These are phyloP conservation scores for Schizosaccharomyces lindneri DNA, from an alignment of 805 yeast species.

Conservation along the genomic window DNA sequence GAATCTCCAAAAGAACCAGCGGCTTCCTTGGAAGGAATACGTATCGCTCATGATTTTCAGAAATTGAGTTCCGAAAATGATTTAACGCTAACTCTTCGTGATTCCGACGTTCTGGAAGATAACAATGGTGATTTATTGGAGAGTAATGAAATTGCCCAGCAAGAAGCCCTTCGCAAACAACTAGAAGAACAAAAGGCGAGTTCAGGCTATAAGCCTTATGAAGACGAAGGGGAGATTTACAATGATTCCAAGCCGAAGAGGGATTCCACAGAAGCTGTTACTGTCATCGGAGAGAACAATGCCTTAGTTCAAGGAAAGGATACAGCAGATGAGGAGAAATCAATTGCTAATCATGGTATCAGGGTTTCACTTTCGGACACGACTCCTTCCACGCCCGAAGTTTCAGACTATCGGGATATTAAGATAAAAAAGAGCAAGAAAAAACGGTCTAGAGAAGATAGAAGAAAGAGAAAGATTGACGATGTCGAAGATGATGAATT, in stretches of 20 bases:
- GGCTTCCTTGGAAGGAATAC: slow-evolving; percentile 13
- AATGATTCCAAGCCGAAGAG: neutral
- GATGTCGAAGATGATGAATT: slow-evolving; percentile 14
- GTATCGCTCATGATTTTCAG: slow-evolving; percentile 22
- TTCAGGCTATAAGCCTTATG: slow-evolving; percentile 7
- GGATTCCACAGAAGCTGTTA: neutral
- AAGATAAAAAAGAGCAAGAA: slow-evolving; percentile 23
- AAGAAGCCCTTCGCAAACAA: slow-evolving; percentile 12
- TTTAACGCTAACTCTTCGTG: slow-evolving; percentile 34
- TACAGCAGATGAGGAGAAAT: neutral
- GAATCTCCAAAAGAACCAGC: neutral
- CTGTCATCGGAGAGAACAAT: neutral
- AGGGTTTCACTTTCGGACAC: neutral
- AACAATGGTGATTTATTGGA: slow-evolving; percentile 17
- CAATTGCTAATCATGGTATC: neutral
- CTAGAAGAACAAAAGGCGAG: slow-evolving; percentile 7
- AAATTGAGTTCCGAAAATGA: slow-evolving; percentile 19
- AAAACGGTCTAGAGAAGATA: slow-evolving; percentile 18
- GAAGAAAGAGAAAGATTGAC: slow-evolving; percentile 10
- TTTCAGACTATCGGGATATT: slow-evolving; percentile 13
- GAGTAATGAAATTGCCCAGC: slow-evolving; percentile 19
- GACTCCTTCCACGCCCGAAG: slow-evolving; percentile 3
- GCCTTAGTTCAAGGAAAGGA: neutral
- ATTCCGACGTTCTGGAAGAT: slow-evolving; percentile 14
- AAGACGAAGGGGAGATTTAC: slow-evolving; percentile 4